These are phyloP conservation scores for Aeminium ludgeri DNA, from an alignment of 495 filamentous ascomycete species.

Conservation along the genomic window DNA sequence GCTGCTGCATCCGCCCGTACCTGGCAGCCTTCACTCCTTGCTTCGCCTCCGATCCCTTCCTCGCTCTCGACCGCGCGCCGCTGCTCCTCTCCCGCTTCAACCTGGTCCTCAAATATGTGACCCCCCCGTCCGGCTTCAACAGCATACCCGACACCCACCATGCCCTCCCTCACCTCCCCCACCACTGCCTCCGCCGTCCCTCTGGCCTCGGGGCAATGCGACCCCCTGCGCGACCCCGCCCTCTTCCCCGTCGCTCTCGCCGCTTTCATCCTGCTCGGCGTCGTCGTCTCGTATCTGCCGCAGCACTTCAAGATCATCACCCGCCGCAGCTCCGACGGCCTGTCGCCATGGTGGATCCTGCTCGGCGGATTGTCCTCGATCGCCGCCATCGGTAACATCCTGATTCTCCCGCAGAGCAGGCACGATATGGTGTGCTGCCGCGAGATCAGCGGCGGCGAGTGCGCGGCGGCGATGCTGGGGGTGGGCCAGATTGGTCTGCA, in stretches of 20 bases:
- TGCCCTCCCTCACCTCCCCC: background rate
- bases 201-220: slow-evolving; percentile 3
- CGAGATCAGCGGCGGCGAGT: slow-evolving; percentile 62
- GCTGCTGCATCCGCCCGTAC: too few species aligned
- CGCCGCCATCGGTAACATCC: slow-evolving; percentile 76
- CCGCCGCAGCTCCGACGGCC: slow-evolving; percentile 79
- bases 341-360: slow-evolving; percentile 84
- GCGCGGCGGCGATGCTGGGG: slow-evolving; percentile 67
- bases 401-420: slow-evolving; percentile 59
- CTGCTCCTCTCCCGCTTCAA: too few species aligned
- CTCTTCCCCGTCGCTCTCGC: slow-evolving; percentile 9
- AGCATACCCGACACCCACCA: background rate
- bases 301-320: slow-evolving; percentile 84
- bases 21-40: too few species aligned
- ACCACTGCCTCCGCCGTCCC: background rate
- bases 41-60: too few species aligned
- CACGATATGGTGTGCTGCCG: slow-evolving; percentile 72
- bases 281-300: slow-evolving; percentile 83
- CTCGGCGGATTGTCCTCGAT: slow-evolving; percentile 80
- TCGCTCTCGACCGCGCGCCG: too few species aligned
- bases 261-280: slow-evolving; percentile 63
- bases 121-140: background rate
- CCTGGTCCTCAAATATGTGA: slow-evolving; percentile 1
- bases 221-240: slow-evolving; percentile 3
- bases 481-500: slow-evolving; percentile 80